Evolutionary conservation across 129 eudicot genomes (phyloP).

Genomic region (Deinandra increscens): DNA sequence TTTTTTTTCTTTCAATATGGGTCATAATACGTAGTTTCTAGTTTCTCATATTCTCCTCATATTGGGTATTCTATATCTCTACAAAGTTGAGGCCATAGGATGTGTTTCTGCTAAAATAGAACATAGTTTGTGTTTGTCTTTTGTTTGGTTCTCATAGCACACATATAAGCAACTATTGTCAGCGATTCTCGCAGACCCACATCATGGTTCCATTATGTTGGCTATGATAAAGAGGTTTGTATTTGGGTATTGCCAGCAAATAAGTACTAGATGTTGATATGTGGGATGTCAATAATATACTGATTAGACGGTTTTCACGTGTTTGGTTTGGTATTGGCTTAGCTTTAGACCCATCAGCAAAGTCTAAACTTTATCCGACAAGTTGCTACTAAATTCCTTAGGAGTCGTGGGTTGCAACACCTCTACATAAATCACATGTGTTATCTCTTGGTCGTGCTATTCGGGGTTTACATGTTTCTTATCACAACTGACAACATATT

Average conservation of each 20-base stretch:
- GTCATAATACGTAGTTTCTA: constrained; percentile 24
- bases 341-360: no score
- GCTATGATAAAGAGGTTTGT: constrained; percentile 11
- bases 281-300: neutral
- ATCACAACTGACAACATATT: no score
- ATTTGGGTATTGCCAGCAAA: neutral
- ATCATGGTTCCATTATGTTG: neutral
- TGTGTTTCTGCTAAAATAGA: constrained; percentile 21
- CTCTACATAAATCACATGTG: no score
- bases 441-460: no score
- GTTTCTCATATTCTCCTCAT: no score
- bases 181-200: neutral
- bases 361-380: no score
- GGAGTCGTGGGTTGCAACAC: no score
- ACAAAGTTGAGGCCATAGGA: constrained; percentile 21
- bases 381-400: no score
- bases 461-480: no score
- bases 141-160: neutral
- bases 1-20: neutral
- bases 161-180: neutral
- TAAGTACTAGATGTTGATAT: neutral
- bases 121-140: constrained; percentile 10
- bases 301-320: neutral
- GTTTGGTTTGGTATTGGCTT: neutral
- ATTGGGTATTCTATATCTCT: constrained; percentile 9